Conservation (phyloP, 768 basidiomycete species). For the Boletus barrowsii region DNA sequence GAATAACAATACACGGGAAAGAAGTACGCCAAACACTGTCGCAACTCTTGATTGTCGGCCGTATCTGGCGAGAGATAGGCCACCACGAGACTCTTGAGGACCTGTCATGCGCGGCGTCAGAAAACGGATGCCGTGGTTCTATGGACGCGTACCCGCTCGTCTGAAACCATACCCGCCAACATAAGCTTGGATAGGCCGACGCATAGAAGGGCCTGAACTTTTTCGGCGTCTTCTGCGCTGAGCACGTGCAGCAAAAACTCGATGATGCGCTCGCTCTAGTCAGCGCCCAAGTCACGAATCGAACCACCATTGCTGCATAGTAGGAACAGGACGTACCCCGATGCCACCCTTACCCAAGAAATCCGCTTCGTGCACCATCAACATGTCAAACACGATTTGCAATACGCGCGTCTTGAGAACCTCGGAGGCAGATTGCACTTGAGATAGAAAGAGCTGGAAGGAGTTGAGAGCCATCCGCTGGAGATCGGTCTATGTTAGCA, state of each 20-base stretch:
- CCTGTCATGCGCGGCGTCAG: constrained; percentile 27
- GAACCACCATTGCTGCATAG: not conserved
- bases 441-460: constrained; percentile 79
- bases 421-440: constrained; percentile 63
- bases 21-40: constrained; percentile 86
- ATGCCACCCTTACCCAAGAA: constrained; percentile 49
- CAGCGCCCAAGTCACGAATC: not conserved
- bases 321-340: constrained; percentile 24
- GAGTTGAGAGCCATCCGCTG: constrained; percentile 42
- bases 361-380: constrained; percentile 77
- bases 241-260: constrained; percentile 62
- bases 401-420: constrained; percentile 65
- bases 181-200: constrained; percentile 86
- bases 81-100: constrained; percentile 47
- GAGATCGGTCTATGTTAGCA: not conserved
- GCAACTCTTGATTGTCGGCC: constrained; percentile 72
- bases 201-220: constrained; percentile 68
- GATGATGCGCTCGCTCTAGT: constrained; percentile 56
- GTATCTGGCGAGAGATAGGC: constrained; percentile 82
- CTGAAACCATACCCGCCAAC: constrained; percentile 69
- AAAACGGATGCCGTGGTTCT: not conserved
- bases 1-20: constrained; percentile 85
- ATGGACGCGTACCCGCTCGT: constrained; percentile 53
- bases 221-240: constrained; percentile 52
- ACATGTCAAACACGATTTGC: constrained; percentile 80